Base-by-base conservation (phyloP, 495 filamentous ascomycete species). In the Glonium stellatum region DNA sequence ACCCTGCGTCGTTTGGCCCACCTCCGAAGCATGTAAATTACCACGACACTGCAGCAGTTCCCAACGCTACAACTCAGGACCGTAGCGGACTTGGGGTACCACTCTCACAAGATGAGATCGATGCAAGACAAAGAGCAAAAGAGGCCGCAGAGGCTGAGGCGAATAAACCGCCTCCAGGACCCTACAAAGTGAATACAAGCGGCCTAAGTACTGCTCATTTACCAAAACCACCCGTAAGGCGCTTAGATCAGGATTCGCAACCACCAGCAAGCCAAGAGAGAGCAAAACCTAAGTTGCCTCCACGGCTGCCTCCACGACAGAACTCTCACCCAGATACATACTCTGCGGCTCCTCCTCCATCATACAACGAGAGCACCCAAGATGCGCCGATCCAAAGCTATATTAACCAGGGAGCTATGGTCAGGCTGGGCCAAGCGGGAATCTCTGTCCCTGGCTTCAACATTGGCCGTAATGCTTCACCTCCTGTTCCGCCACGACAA, bases 1-100 rank as follows among this genome's bases (percentile, higher is more conserved):
- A 98, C 71, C 92, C 93, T 1, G 70, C 82, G 0, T 80, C 85
- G 12, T 97, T 98, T 71, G 90, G 82, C 2, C 89, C 92, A 36
- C 92, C 92, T 21, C 92, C 92, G 4, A 95, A 86, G 62, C 79
- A 82, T 61, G 70, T 79, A 66, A 79, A 78, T 44, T 82, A 78
- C 61, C 75, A 84, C 67, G 77, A 80, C 15, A 73, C 72, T 1
- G 72, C 73, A 5, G 77, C 80, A 10, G 65, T 57, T 8, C 15
- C 76, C 5, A 78, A 78, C 54, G 69, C 76, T 55, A 73, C 70
- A 4, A 80, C 78, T 1, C 78, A 80, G 1, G 76, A 80, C 66
- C 70, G 68, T 42, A 67, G 73, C 46, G 78, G 79, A 15, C 54
- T 79, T 11, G 81, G 80, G 10, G 78, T 78, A 37, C 77, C 80